Base-by-base conservation (phyloP, 2,329 filamentous ascomycete species). In the Rosellinia necatrix region DNA sequence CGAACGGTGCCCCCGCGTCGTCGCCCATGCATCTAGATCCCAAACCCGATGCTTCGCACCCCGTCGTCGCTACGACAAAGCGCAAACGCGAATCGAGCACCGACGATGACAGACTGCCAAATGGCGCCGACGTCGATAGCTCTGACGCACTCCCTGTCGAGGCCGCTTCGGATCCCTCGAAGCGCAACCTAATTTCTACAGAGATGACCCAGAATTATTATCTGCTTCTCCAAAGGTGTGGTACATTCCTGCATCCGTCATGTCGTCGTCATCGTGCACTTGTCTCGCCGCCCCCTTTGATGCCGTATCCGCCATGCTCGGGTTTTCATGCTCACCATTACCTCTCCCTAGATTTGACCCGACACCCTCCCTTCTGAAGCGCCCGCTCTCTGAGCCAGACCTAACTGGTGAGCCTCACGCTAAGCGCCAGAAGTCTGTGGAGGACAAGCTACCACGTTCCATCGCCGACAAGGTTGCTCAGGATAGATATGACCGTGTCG, bases 341-440 rank as follows among this genome's bases (percentile, higher is more conserved):
- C 34, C 49, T 21, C 34, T 27, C 13, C 15, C 22, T 59, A 88
- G 85, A 58, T 75, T 80, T 63, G 85, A 87, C 64, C 73, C 76
- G 43, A 74, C 70, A 12, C 78, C 81, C 8, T 81, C 79, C 29
- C 78, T 87, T 54, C 76, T 87, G 48, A 81, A 80, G 63, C 80
- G 80, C 53, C 76, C 78, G 2, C 68, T 87, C 9, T 73, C 78
- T 48, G 75, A 80, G 2, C 52, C 70, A 4, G 67, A 75, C 29
- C 61, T 73, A 25, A 71, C 76, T 44, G 73, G 77, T 53, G 82
- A 85, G 61, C 85, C 82, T 13, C 75, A 81, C 47, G 71, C 80
- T 49, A 88, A 88, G 71, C 80, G 85, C 38, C 81, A 84, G 64
- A 87, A 84, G 69, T 77, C 82, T 2, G 75, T 78, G 46, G 78